These are phyloP conservation scores for Starmerella khaoyaiensis DNA, from an alignment of 805 yeast genomes.

Conservation along the genomic window DNA sequence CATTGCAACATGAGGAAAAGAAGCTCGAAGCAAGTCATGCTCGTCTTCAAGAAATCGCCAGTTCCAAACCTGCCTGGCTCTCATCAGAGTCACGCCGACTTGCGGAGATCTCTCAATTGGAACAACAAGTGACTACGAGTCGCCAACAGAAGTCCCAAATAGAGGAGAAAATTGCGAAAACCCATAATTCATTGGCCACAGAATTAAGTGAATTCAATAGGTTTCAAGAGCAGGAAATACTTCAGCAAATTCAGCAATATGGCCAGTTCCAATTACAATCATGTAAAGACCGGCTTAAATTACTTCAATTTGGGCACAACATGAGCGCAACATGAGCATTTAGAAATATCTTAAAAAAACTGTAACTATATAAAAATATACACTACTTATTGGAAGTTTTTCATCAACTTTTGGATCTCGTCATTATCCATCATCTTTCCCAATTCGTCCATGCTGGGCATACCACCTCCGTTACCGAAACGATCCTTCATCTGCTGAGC, in stretches of 20 bases:
- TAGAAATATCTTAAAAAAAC: not conserved
- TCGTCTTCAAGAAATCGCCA: conserved; percentile 19
- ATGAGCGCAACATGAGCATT: not conserved
- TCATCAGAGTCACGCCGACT: conserved; percentile 28
- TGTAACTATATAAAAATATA: not conserved
- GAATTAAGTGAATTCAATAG: conserved; percentile 29
- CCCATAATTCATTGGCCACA: conserved; percentile 29
- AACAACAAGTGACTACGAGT: conserved; percentile 23
- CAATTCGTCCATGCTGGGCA: conserved; percentile 47
- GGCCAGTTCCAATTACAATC: conserved; percentile 17
- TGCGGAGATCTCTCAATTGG: conserved; percentile 24
- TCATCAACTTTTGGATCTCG: conserved; percentile 39
- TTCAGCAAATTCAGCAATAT: conserved; percentile 19
- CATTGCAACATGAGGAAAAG: conserved; percentile 21
- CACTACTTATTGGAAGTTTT: conserved; percentile 5
- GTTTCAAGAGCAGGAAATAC: conserved; percentile 27
- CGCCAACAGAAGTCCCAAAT: conserved; percentile 24
- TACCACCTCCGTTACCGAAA: conserved; percentile 50
- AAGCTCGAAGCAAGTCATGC: conserved; percentile 20
- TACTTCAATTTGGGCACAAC: conserved; percentile 14
- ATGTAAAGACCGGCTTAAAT: conserved; percentile 17
- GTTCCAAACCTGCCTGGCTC: conserved; percentile 23
- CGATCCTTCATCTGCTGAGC: conserved; percentile 72
- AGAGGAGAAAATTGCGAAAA: conserved; percentile 25
- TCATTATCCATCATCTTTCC: conserved; percentile 47